Conservation (phyloP, 768 basidiomycete species). For the Agrocybe pediades region DNA sequence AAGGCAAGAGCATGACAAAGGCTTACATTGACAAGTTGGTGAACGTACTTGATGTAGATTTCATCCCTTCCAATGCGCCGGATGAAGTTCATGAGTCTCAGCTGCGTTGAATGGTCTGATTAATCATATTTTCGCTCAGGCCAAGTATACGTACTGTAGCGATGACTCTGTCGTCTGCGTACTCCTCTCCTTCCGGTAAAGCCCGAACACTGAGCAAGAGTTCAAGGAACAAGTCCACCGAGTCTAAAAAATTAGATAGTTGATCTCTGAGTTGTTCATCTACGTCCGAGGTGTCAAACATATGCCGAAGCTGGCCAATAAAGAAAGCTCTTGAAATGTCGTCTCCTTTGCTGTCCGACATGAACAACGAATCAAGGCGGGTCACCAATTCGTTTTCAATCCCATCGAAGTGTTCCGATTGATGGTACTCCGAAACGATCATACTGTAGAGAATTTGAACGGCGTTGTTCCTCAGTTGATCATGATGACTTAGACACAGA, state of each 20-base stretch:
- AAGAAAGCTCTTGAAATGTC: slow-evolving; percentile 93
- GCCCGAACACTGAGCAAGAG: slow-evolving; percentile 85
- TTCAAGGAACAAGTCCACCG: slow-evolving; percentile 91
- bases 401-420: slow-evolving; percentile 79
- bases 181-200: slow-evolving; percentile 91
- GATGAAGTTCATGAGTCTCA: slow-evolving; percentile 93
- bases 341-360: slow-evolving; percentile 89
- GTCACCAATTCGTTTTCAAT: slow-evolving; percentile 94
- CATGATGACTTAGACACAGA: slow-evolving; percentile 93
- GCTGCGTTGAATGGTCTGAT: slow-evolving; percentile 38
- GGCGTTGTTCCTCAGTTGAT: slow-evolving; percentile 85
- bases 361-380: slow-evolving; percentile 88
- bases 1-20: no score
- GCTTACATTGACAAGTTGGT: slow-evolving; percentile 87
- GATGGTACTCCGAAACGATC: slow-evolving; percentile 91
- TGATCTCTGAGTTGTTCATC: slow-evolving; percentile 78
- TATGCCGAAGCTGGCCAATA: slow-evolving; percentile 81
- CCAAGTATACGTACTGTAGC: slow-evolving; percentile 61
- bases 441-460: slow-evolving; percentile 94
- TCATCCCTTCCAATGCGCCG: slow-evolving; percentile 89
- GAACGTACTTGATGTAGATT: slow-evolving; percentile 95
- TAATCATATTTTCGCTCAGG: slow-evolving; percentile 8
- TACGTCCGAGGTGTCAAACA: slow-evolving; percentile 86
- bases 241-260: slow-evolving; percentile 82
- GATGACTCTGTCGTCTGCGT: slow-evolving; percentile 91